Conservation (phyloP, 2,329 filamentous ascomycete genomes). For the Botrytis porri region DNA sequence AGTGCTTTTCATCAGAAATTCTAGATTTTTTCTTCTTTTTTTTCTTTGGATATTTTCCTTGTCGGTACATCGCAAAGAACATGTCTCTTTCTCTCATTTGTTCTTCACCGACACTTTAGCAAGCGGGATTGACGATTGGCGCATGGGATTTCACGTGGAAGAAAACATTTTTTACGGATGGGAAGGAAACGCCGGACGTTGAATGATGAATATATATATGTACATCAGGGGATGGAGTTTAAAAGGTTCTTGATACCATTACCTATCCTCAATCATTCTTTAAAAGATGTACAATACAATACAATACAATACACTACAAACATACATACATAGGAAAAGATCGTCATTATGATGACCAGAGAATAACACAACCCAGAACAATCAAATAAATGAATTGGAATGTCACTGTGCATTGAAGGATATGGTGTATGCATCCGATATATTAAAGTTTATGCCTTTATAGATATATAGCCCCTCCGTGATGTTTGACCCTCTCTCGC, state of each 20-base stretch:
- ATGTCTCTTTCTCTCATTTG: not conserved
- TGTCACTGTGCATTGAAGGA: not conserved
- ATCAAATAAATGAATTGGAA: not conserved
- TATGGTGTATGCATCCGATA: not conserved
- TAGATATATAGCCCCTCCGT: not conserved
- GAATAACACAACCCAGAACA: not conserved
- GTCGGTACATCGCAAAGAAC: not conserved
- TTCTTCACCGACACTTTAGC: not conserved
- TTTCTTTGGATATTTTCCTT: no score
- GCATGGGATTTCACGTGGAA: not conserved
- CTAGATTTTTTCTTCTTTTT: no score
- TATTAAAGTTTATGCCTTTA: not conserved
- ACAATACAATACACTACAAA: no score
- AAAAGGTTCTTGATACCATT: not conserved
- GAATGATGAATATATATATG: not conserved
- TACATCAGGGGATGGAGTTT: not conserved
- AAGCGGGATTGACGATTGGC: not conserved
- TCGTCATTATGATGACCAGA: not conserved
- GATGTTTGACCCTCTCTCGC: not conserved
- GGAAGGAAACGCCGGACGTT: no score
- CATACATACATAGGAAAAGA: not conserved
- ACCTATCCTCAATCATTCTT: not conserved
- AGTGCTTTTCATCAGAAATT: slow-evolving; percentile 27
- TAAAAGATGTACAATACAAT: not conserved
- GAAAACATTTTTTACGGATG: not conserved